Conservation (phyloP, 495 filamentous ascomycete genomes). For the Aspergillus cristatus region DNA sequence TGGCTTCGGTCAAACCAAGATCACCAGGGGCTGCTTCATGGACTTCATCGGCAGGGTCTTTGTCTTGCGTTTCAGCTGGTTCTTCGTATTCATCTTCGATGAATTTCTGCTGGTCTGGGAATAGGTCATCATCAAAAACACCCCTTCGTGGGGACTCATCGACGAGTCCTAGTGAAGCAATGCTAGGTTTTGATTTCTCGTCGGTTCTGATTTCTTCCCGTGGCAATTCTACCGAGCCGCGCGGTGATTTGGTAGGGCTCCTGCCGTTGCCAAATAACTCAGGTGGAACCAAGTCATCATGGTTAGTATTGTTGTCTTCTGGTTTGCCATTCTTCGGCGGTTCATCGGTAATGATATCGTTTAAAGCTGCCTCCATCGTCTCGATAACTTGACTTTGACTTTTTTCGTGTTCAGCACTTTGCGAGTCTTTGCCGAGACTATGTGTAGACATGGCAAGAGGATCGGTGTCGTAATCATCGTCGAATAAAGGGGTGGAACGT, state of each 20-base stretch:
- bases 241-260: conserved; percentile 37
- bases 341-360: conserved; percentile 82
- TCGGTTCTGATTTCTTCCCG: conserved; percentile 26
- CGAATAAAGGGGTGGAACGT: conserved; percentile 48
- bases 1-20: conserved; percentile 86
- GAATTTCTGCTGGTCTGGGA: conserved; percentile 81
- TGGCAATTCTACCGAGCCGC: conserved; percentile 48
- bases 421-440: conserved; percentile 45
- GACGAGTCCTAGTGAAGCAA: conserved; percentile 85
- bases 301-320: conserved; percentile 28
- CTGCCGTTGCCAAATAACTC: conserved; percentile 31
- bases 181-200: conserved; percentile 65
- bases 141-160: conserved; percentile 70
- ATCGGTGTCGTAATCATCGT: conserved; percentile 60
- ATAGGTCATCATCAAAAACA: conserved; percentile 93
- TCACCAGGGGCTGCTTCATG: conserved; percentile 95
- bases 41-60: conserved; percentile 68
- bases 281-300: conserved; percentile 33
- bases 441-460: conserved; percentile 50
- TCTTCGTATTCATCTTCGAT: conserved; percentile 80
- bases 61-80: conserved; percentile 47
- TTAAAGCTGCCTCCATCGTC: conserved; percentile 91
- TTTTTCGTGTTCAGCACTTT: conserved; percentile 35
- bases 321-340: conserved; percentile 49
- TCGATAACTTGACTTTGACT: conserved; percentile 58